Percentiles rank a stretch among this genome's conserved stretches.
phyloP scores from a whole-genome alignment of 1,284 basidiomycete species.

The Cystobasidiaceae sp. region DNA sequence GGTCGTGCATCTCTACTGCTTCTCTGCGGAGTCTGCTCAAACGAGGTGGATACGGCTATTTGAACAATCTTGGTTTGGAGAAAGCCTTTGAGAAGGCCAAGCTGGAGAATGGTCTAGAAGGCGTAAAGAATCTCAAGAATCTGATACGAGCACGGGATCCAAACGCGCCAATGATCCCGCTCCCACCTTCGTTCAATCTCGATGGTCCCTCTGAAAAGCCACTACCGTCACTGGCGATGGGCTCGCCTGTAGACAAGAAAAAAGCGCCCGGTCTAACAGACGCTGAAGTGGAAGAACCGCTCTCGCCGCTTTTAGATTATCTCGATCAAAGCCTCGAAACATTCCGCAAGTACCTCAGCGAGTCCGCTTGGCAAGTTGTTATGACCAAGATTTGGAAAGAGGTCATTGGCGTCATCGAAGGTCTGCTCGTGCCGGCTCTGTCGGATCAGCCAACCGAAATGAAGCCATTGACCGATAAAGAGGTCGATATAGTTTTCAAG shows the following conservation, averaged over 20 bases:
- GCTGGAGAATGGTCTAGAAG: conserved; percentile 36
- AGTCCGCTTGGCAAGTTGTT: conserved; percentile 77
- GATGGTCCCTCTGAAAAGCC: not conserved
- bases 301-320: conserved; percentile 89
- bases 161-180: conserved; percentile 38
- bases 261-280: conserved; percentile 71
- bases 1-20: conserved; percentile 73
- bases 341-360: conserved; percentile 55
- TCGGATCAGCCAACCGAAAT: conserved; percentile 84
- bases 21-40: conserved; percentile 37
- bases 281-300: conserved; percentile 89
- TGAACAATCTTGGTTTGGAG: conserved; percentile 34
- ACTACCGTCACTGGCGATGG: conserved; percentile 46
- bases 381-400: conserved; percentile 97
- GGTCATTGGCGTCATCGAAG: conserved; percentile 80
- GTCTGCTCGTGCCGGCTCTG: conserved; percentile 82
- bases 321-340: conserved; percentile 91
- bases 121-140: conserved; percentile 38
- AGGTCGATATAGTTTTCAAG: conserved; percentile 95
- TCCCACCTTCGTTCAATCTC: conserved; percentile 11
- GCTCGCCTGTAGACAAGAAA: conserved; percentile 45
- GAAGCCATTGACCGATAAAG: conserved; percentile 85
- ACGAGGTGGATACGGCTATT: conserved; percentile 26
- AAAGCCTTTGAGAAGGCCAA: conserved; percentile 39
- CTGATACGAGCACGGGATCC: conserved; percentile 36